Percentiles rank a stretch among this genome's conserved stretches.
phyloP scores from a whole-genome alignment of 1,139 yeast species.

The Yamadazyma oceani region DNA sequence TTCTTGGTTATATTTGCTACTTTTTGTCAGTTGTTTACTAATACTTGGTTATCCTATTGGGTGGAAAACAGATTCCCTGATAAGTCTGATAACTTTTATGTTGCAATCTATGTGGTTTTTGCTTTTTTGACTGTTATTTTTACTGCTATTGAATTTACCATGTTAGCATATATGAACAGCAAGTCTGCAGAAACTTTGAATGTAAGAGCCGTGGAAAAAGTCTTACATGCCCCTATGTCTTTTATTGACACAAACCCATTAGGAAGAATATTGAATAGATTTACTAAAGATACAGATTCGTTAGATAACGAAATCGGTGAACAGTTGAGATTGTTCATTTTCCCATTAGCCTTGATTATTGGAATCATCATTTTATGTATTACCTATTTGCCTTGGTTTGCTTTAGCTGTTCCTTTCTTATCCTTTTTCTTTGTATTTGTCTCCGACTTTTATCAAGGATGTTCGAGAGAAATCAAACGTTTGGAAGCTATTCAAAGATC shows the following conservation, averaged over 20 bases:
- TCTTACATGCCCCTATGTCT: slow-evolving; percentile 52
- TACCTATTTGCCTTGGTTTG: slow-evolving; percentile 66
- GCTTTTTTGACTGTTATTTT: slow-evolving; percentile 46
- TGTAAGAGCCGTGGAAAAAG: slow-evolving; percentile 34
- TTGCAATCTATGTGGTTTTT: slow-evolving; percentile 34
- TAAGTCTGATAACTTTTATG: slow-evolving; percentile 28
- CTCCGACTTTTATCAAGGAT: slow-evolving; percentile 62
- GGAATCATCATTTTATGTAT: slow-evolving; percentile 72
- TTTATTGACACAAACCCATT: slow-evolving; percentile 65
- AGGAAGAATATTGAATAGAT: slow-evolving; percentile 61
- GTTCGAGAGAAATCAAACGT: slow-evolving; percentile 76
- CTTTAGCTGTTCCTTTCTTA: slow-evolving; percentile 18
- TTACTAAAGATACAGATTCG: slow-evolving; percentile 82
- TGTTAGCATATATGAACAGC: slow-evolving; percentile 56
- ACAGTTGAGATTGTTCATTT: slow-evolving; percentile 49
- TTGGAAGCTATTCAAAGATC: slow-evolving; percentile 79
- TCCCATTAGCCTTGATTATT: slow-evolving; percentile 51
- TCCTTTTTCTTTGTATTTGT: slow-evolving; percentile 29
- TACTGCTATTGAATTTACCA: slow-evolving; percentile 51
- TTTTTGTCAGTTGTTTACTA: slow-evolving; percentile 37
- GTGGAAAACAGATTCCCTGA: slow-evolving; percentile 26
- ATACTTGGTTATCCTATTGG: slow-evolving; percentile 45
- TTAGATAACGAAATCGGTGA: slow-evolving; percentile 76
- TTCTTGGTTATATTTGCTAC: slow-evolving; percentile 42
- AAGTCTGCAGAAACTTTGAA: slow-evolving; percentile 38